phyloP scores from a whole-genome alignment of 306 rosid species.

The Medicago lupulina region DNA sequence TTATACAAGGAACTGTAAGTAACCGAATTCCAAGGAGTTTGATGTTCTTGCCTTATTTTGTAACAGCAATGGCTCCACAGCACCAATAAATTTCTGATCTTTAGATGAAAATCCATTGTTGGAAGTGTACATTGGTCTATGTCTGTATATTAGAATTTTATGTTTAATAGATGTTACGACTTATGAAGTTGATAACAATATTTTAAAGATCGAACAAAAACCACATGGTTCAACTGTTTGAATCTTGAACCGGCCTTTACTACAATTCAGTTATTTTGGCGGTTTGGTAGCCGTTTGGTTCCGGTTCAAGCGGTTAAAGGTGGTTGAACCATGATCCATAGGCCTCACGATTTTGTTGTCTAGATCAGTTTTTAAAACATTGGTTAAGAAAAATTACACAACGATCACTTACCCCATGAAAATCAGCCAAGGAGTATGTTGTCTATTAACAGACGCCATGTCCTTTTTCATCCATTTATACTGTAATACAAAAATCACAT shows the following conservation, averaged over 20 bases:
- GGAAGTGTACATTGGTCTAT: slow-evolving; percentile 87
- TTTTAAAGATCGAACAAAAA: background rate
- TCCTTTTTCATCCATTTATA: slow-evolving; percentile 81
- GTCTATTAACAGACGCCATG: slow-evolving; percentile 77
- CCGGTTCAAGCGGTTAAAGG: background rate
- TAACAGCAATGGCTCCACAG: slow-evolving; percentile 73
- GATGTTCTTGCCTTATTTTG: slow-evolving; percentile 58
- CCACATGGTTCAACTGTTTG: background rate
- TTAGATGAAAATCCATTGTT: background rate
- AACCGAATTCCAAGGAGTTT: background rate
- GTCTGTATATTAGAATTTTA: slow-evolving; percentile 56
- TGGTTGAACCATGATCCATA: background rate
- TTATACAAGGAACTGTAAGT: background rate
- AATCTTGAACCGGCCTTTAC: background rate
- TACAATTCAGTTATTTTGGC: background rate
- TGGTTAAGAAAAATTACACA: background rate
- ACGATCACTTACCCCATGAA: slow-evolving; percentile 67
- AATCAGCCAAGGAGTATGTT: slow-evolving; percentile 83
- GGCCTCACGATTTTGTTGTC: background rate
- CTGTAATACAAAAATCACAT: slow-evolving; percentile 47
- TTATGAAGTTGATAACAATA: background rate
- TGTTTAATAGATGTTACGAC: slow-evolving; percentile 17
- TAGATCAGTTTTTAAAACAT: background rate
- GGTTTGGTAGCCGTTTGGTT: background rate
- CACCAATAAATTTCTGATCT: slow-evolving; percentile 43